Evolutionary conservation across 2,329 filamentous ascomycete genomes (phyloP).

Genomic region (Fonsecaea monophora): DNA sequence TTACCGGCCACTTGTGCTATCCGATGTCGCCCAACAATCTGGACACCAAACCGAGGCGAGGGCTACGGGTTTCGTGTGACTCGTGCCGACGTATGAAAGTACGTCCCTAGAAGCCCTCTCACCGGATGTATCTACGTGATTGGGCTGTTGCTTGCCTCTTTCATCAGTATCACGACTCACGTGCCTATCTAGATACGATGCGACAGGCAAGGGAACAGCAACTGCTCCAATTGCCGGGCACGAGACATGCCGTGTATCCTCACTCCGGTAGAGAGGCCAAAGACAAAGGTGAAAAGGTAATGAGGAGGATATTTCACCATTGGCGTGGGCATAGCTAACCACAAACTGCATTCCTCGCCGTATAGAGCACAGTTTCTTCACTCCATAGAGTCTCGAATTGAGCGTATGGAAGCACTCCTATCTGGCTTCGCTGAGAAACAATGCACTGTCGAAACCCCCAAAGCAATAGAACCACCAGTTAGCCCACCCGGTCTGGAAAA

Average conservation of each 20-base stretch:
- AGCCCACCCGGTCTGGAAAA: slow-evolving; percentile 11
- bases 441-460: background rate
- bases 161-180: background rate
- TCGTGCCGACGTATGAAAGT: slow-evolving; percentile 26
- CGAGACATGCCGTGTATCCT: slow-evolving; percentile 20
- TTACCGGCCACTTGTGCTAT: background rate
- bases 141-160: background rate
- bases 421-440: background rate
- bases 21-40: background rate
- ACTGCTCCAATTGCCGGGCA: slow-evolving; percentile 26
- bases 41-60: background rate
- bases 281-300: slow-evolving; percentile 25
- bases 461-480: background rate
- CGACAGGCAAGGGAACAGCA: slow-evolving; percentile 17
- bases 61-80: slow-evolving; percentile 17
- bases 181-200: slow-evolving; percentile 17
- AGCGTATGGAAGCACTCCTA: slow-evolving; percentile 29
- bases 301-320: background rate
- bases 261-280: slow-evolving; percentile 13
- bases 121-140: background rate
- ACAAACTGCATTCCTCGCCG: background rate
- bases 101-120: slow-evolving; percentile 6
- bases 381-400: slow-evolving; percentile 28
- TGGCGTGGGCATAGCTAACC: background rate
- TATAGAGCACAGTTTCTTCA: slow-evolving; percentile 27